These are phyloP conservation scores for Geranium rotundifolium DNA, from an alignment of 345 rosid species.

Conservation along the genomic window DNA sequence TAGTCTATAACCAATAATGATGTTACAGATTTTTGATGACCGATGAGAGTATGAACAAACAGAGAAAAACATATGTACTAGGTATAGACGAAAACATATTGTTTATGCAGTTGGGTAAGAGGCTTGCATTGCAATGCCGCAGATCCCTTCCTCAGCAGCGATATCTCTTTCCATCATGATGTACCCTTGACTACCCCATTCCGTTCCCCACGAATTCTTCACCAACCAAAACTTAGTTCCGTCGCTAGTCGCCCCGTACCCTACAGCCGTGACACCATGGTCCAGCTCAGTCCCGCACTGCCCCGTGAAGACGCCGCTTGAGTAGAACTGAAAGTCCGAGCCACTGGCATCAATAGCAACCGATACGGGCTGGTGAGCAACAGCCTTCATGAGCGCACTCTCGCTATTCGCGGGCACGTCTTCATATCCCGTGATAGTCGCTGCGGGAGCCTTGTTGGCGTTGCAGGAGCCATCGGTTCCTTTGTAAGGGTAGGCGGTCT, in stretches of 20 bases:
- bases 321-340: slow-evolving; percentile 10
- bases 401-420: slow-evolving; percentile 14
- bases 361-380: slow-evolving; percentile 20
- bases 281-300: slow-evolving; percentile 7
- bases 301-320: slow-evolving; percentile 5
- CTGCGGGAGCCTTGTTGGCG: slow-evolving; percentile 9
- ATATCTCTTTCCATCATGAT: too few relatives aligned
- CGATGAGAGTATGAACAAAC: too few relatives aligned
- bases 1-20: too few relatives aligned
- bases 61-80: too few relatives aligned
- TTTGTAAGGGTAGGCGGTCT: slow-evolving; percentile 19
- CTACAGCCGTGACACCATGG: slow-evolving; percentile 12
- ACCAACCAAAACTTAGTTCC: slow-evolving; percentile 4
- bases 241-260: slow-evolving; percentile 9
- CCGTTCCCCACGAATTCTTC: background rate
- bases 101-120: too few relatives aligned
- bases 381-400: slow-evolving; percentile 19
- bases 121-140: too few relatives aligned
- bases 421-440: slow-evolving; percentile 17
- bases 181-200: slow-evolving; percentile 5
- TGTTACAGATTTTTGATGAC: too few relatives aligned
- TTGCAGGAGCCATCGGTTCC: slow-evolving; percentile 22
- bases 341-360: slow-evolving; percentile 34
- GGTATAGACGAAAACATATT: too few relatives aligned
- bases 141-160: too few relatives aligned